Base-by-base conservation (phyloP, 2,329 filamentous ascomycete species). In the Calonectria henricotiae region DNA sequence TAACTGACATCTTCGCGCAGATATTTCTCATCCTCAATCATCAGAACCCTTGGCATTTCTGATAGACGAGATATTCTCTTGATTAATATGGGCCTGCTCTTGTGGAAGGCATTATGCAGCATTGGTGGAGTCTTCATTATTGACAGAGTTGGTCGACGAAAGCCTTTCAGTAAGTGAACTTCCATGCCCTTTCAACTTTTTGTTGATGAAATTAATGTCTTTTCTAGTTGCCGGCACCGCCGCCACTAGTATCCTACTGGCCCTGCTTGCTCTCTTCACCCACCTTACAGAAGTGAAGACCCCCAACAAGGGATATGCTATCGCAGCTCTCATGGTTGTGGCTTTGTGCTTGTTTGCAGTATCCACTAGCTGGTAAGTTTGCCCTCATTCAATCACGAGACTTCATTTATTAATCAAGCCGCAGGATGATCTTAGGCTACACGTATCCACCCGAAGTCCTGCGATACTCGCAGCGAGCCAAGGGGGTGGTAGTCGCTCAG, bases 391-490 rank as follows among this genome's bases (percentile, higher is more conserved):
- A 39, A 8, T n/a, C 17, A 23, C 2, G 17, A 7, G 6, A 11
- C 30, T 27, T 15, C 15, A 11, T 37, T 25, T 47, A 35, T 54
- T 69, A 61, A 69, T n/a, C 5, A 37, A 9, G n/a, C 5, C 15
- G 4, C 13, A 69, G 67, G 67, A 61, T 65, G 62, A 69, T 69
- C 25, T 44, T 65, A 15, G 54, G 43, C 17, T 65, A 65, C 5
- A 69, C 62, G 13, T 69, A 62, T 27, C 67, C 54, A 7, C 62
- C 67, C n/a, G 54, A 49, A 65, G 67, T 65, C 20, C 62, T 69
- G 12, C 49, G 43, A 55, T 69, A 69, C 67, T 69, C 67, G 2
- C 67, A 62, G 43, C 54, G 67, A 8, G 66, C 66, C 61, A 68
- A 68, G 32, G 66, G 66, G 17, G 66, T 68, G n/a, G 66, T 65